Base-by-base conservation (phyloP, 164 flowering plant species). In the Liquidambar formosana region DNA sequence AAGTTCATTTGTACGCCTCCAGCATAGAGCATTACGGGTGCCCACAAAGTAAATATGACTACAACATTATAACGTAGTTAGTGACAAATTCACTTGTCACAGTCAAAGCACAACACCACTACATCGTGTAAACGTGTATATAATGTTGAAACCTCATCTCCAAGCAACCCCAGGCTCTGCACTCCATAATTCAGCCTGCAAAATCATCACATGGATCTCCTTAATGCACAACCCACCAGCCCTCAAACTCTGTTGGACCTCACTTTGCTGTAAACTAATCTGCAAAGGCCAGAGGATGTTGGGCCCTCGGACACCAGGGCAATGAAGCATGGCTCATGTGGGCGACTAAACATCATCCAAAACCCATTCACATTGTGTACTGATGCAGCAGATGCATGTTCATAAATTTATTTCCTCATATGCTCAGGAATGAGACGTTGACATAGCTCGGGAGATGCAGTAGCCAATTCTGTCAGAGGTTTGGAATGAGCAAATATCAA, bases 361-460 rank as follows among this genome's bases (percentile, higher is more conserved):
- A 66, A 46, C 53, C 38, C 56, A 57, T 65, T 53, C 51, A 49
- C 65, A 53, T 14, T 28, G 65, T 59, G 43, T 56, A 61, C 8
- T 57, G 33, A 25, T 25, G 46, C 45, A 26, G 44, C 56, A 41
- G 19, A 38, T 18, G 26, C 25, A 11, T 5, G 16, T n/a, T 25
- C 25, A 19, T 27, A 6, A 54, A 72, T 14, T 76, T 74, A 81
- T 76, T 80, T 81, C 79, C 77, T 79, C 21, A 66, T 77, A 57
- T 85, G 88, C 74, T 85, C 89, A 0, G 93, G 95, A 62, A 90
- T 73, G 54, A 92, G 89, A 10, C 95, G 97, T 21, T 79, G 75
- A 19, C 84, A 73, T 65, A 92, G 75, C 57, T 89, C 94, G 22
- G 84, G 75, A 58, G 91, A 64, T 60, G 88, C 85, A 64, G 82